Base-by-base conservation (phyloP, 2,329 filamentous ascomycete genomes). In the Aspergillus fischeri region DNA sequence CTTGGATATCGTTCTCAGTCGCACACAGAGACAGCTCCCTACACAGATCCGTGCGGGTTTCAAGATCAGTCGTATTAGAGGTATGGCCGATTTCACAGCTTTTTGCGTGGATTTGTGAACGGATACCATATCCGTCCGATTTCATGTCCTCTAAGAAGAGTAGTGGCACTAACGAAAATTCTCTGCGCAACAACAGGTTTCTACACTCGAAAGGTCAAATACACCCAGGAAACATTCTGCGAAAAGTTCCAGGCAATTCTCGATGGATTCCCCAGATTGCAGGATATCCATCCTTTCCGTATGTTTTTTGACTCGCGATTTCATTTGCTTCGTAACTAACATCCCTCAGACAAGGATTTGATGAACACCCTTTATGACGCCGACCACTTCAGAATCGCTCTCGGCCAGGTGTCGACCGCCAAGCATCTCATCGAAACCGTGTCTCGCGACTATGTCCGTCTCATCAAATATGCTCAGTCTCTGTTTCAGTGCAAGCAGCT, bases 401-500 rank as follows among this genome's bases (percentile, higher is more conserved):
- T 99, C 38, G 95, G 94, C 59, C 94, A 97, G 77, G 81, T 99
- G 49, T 95, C 92, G 47, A 97, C 94, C 4, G 94, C 94, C 53
- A 97, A 97, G 80, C 90, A 95, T 71, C 80, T 97, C 63, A 95
- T 99, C 56, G 94, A 99, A 83, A 95, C 92, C 54, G 94, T 99
- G 62, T 89, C 91, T 59, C 86, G 94, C 72, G 94, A 99, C 76
- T 99, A 99, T 72, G 92, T 99, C 61, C 91, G 94, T 64, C 85
- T 99, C 49, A 85, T 96, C 75, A 95, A 96, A 83, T 97, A 99
- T 79, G 92, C 91, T 55, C 92, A 96, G 81, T 95, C 88, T 70
- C 84, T 99, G 63, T 99, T 93, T 81, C 94, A 99, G 80, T 97
- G 93, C 85, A 99, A 99, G 80, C 92, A 97, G 81, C 86, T 99